A percentile compares a stretch with the other conserved stretches of the same genome.
Evolutionary conservation across 257 asterid species (phyloP).

Genomic region (Petunia axillaris): DNA sequence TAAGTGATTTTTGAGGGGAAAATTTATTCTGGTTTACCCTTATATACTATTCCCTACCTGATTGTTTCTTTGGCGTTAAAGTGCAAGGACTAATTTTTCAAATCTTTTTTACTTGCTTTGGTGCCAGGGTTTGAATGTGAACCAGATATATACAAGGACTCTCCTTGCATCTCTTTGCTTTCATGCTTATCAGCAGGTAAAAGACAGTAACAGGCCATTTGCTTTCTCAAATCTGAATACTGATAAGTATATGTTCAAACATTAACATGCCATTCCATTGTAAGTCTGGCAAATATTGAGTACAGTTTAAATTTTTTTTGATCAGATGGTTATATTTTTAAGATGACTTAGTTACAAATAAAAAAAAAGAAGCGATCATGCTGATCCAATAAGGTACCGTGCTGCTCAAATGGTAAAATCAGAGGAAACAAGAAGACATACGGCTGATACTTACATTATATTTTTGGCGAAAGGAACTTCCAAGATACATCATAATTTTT

Average conservation of each 20-base stretch:
- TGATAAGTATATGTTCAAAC: neutral
- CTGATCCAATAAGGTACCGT: neutral
- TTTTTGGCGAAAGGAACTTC: neutral
- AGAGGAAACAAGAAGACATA: neutral
- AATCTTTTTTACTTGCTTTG: neutral
- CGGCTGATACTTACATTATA: neutral
- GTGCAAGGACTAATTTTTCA: neutral
- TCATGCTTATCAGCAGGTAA: constrained; percentile 28
- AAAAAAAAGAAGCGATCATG: neutral
- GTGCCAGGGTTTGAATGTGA: constrained; percentile 67
- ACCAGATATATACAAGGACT: constrained; percentile 62
- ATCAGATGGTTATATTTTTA: too few relatives aligned
- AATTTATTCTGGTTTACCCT: neutral
- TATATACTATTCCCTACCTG: neutral
- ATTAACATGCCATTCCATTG: neutral
- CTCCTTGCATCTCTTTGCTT: constrained; percentile 75
- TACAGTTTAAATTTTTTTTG: too few relatives aligned
- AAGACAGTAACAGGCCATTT: too few relatives aligned
- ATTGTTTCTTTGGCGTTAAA: too few relatives aligned
- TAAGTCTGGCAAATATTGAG: neutral
- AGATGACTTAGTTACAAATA: neutral
- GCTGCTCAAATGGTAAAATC: neutral
- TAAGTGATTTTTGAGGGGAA: constrained; percentile 41
- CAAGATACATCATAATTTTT: neutral
- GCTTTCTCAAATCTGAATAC: neutral